Percentiles rank a stretch among this genome's conserved stretches.
phyloP scores from a whole-genome alignment of 495 filamentous ascomycete genomes.

The Aspergillus sparsus region DNA sequence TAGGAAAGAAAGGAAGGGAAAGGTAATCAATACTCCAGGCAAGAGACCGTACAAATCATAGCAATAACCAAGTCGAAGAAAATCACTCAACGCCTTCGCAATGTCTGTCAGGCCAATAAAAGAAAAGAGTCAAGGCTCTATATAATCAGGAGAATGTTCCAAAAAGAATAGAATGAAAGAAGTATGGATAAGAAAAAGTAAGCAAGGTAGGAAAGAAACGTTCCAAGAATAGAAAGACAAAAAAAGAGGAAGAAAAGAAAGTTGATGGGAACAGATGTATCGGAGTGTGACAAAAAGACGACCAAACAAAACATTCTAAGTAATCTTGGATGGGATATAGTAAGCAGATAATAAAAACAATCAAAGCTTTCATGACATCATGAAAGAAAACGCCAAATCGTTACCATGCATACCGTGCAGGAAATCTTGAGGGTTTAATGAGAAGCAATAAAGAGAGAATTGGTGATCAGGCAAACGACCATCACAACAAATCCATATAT shows the following conservation, averaged over 20 bases:
- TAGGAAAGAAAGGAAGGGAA: neutral
- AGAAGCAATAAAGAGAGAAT: conserved; percentile 69
- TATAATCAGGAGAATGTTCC: conserved; percentile 11
- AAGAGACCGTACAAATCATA: neutral
- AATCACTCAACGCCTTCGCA: conserved; percentile 18
- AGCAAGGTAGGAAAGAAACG: too few relatives aligned
- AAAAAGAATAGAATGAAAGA: conserved; percentile 30
- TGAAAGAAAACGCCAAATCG: neutral
- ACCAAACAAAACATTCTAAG: neutral
- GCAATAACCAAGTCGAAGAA: neutral
- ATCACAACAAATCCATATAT: conserved; percentile 87
- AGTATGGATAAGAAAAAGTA: neutral
- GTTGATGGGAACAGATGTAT: neutral
- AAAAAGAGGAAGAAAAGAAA: conserved; percentile 6
- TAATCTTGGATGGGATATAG: neutral
- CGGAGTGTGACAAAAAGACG: neutral
- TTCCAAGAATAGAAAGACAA: conserved; percentile 32
- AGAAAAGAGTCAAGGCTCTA: neutral
- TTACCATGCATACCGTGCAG: neutral
- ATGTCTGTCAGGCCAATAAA: conserved; percentile 17
- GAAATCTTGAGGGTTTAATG: conserved; percentile 34
- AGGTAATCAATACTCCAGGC: neutral
- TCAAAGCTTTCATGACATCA: neutral
- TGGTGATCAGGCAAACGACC: conserved; percentile 82
- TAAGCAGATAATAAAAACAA: neutral